Conservation (phyloP, 495 filamentous ascomycete genomes). For the Penicillium subrubescens region DNA sequence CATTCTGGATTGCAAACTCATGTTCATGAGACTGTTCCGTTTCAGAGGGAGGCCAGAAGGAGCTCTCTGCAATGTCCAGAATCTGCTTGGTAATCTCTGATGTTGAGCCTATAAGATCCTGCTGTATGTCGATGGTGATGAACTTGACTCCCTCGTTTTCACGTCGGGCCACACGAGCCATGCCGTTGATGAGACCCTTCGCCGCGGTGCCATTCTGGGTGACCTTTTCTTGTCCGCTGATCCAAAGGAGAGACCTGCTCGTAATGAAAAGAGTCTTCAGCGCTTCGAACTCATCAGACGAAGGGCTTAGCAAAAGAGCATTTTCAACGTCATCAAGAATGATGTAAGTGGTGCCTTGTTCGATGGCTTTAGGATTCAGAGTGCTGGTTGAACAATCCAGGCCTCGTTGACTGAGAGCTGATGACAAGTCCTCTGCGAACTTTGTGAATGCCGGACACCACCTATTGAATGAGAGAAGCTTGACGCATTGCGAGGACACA, state of each 20-base stretch:
- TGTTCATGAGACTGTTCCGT: background rate
- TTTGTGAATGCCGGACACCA: background rate
- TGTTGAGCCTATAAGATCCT: background rate
- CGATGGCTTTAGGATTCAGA: background rate
- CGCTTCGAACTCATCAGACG: background rate
- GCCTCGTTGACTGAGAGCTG: background rate
- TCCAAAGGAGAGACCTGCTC: constrained; percentile 2
- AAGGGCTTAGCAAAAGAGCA: background rate
- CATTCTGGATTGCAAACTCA: background rate
- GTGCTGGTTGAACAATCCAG: background rate
- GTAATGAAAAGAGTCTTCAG: constrained; percentile 2
- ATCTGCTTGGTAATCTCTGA: background rate
- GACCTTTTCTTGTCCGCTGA: constrained; percentile 3
- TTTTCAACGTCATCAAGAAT: background rate
- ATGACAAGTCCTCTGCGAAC: background rate
- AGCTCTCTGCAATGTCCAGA: constrained; percentile 1
- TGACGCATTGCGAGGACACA: too few species aligned
- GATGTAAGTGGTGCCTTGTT: background rate
- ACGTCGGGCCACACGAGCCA: constrained; percentile 1
- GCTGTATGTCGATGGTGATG: constrained; percentile 1
- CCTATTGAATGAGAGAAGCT: background rate
- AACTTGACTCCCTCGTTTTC: constrained; percentile 3
- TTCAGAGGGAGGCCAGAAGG: background rate
- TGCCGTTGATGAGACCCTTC: constrained; percentile 1
- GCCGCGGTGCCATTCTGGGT: background rate